These are phyloP conservation scores for Rubroboletus satanas DNA, from an alignment of 768 basidiomycete genomes.

Conservation along the genomic window DNA sequence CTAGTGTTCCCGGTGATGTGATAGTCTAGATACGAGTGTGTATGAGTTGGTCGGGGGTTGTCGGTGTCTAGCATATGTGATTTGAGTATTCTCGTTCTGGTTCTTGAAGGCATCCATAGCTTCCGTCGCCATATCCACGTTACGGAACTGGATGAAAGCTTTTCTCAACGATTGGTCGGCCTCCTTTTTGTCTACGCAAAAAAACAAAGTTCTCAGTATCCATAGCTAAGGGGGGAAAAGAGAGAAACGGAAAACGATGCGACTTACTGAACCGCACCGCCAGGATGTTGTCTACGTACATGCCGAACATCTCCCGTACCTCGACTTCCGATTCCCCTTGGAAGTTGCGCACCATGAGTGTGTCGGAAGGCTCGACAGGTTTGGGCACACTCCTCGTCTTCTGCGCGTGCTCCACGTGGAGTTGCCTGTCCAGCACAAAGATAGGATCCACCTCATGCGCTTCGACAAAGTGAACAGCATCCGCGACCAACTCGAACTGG, in stretches of 20 bases:
- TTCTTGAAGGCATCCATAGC: slow-evolving; percentile 42
- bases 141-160: slow-evolving; percentile 54
- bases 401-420: slow-evolving; percentile 40
- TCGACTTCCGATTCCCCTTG: slow-evolving; percentile 19
- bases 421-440: slow-evolving; percentile 44
- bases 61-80: slow-evolving; percentile 21
- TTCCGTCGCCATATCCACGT: slow-evolving; percentile 42
- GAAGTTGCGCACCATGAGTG: slow-evolving; percentile 31
- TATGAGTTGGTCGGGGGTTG: neutral
- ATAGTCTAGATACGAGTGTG: slow-evolving; percentile 21
- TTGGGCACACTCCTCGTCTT: neutral
- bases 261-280: slow-evolving; percentile 33
- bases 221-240: neutral
- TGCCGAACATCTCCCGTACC: slow-evolving; percentile 27
- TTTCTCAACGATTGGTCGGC: slow-evolving; percentile 29
- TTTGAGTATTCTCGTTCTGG: neutral
- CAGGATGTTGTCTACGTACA: slow-evolving; percentile 7
- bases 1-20: slow-evolving; percentile 8
- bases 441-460: slow-evolving; percentile 43
- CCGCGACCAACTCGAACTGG: slow-evolving; percentile 35
- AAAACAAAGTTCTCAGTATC: neutral
- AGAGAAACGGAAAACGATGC: neutral
- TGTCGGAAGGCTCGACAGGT: slow-evolving; percentile 26
- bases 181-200: slow-evolving; percentile 33
- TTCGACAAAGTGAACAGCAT: slow-evolving; percentile 37